phyloP scores from a whole-genome alignment of 352 stramenopile species.

The Phytophthora chlamydospora region DNA sequence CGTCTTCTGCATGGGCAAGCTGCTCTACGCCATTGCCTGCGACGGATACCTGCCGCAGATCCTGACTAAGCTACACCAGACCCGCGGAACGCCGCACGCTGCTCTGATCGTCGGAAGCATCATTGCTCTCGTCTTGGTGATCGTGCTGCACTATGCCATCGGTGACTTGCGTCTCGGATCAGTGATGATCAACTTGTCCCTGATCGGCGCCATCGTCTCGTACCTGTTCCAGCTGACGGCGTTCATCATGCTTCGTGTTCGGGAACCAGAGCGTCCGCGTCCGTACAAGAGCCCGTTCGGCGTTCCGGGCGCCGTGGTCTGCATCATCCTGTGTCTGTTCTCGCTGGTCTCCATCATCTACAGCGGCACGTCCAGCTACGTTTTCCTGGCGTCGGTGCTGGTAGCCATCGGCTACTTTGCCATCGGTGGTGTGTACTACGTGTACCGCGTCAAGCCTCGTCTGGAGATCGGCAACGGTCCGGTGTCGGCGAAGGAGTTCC shows the following conservation, averaged over 20 bases:
- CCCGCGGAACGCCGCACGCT: slow-evolving; percentile 45
- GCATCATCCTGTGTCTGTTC: slow-evolving; percentile 47
- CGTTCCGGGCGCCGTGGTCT: slow-evolving; percentile 46
- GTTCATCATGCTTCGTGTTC: slow-evolving; percentile 55
- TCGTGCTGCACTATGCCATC: slow-evolving; percentile 59
- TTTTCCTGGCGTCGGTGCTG: slow-evolving; percentile 55
- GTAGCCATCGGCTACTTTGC: slow-evolving; percentile 49
- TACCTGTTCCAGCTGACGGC: slow-evolving; percentile 59
- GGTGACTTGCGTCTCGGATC: slow-evolving; percentile 54
- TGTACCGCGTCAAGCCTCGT: slow-evolving; percentile 39
- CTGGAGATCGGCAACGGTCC: slow-evolving; percentile 24
- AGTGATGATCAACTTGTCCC: slow-evolving; percentile 67
- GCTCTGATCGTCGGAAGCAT: slow-evolving; percentile 48
- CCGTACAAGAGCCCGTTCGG: slow-evolving; percentile 61
- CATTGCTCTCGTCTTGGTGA: slow-evolving; percentile 42
- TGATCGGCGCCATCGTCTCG: slow-evolving; percentile 63
- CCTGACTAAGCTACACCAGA: slow-evolving; percentile 51
- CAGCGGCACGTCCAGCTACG: slow-evolving; percentile 20
- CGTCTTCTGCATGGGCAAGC: slow-evolving; percentile 68
- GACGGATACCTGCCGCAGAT: slow-evolving; percentile 60
- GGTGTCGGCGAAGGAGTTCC: slow-evolving; percentile 42
- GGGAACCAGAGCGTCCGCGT: slow-evolving; percentile 47
- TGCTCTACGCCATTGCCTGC: slow-evolving; percentile 61
- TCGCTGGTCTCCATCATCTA: slow-evolving; percentile 35
- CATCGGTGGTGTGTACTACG: slow-evolving; percentile 45